These are phyloP conservation scores for Exophiala bonariae DNA, from an alignment of 2,329 filamentous ascomycete genomes.

Conservation along the genomic window DNA sequence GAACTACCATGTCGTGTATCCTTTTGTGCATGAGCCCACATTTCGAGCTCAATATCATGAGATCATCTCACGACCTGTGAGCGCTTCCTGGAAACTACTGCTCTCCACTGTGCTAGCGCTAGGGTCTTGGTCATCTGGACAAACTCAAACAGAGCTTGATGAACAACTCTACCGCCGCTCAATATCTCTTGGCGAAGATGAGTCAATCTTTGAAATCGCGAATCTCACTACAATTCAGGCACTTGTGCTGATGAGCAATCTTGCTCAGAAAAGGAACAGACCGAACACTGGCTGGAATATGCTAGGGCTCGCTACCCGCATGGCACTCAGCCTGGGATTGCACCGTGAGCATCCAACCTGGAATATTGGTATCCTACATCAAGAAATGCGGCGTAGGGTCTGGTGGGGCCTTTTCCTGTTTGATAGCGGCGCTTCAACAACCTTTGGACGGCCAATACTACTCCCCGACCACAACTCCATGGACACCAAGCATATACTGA, in stretches of 20 bases:
- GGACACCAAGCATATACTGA: conserved; percentile 15
- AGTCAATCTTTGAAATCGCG: conserved; percentile 48
- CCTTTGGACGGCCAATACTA: conserved; percentile 48
- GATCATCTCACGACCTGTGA: conserved; percentile 43
- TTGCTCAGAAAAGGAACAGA: conserved; percentile 52
- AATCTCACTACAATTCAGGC: conserved; percentile 50
- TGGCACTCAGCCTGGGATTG: conserved; percentile 52
- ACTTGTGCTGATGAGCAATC: conserved; percentile 48
- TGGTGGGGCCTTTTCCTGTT: conserved; percentile 49
- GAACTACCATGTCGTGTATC: conserved; percentile 49
- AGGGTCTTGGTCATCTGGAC: conserved; percentile 41
- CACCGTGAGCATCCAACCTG: conserved; percentile 51
- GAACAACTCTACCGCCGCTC: conserved; percentile 48
- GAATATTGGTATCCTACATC: conserved; percentile 44
- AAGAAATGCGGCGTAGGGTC: conserved; percentile 40
- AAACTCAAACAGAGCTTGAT: conserved; percentile 42
- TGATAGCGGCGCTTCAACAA: conserved; percentile 49
- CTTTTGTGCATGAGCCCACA: conserved; percentile 48
- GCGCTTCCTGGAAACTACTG: conserved; percentile 46
- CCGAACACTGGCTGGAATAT: conserved; percentile 54
- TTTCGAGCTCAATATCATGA: conserved; percentile 50
- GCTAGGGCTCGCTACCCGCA: conserved; percentile 48
- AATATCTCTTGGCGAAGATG: conserved; percentile 39
- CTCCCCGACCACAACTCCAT: conserved; percentile 20
- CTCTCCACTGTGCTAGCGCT: conserved; percentile 47